phyloP scores from a whole-genome alignment of 2,329 filamentous ascomycete genomes.

The Alternaria sp. region DNA sequence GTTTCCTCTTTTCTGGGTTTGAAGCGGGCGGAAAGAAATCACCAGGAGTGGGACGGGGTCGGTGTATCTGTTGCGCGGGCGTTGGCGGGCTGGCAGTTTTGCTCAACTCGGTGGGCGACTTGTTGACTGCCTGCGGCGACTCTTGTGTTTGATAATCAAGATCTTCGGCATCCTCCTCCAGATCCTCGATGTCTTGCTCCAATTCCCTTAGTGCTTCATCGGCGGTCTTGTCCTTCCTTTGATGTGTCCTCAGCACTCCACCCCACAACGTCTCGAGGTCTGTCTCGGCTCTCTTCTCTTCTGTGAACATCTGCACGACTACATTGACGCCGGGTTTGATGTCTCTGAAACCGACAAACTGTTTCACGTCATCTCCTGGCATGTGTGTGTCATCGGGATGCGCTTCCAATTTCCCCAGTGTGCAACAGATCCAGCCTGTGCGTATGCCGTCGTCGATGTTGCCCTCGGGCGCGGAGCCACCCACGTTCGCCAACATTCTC shows the following conservation, averaged over 20 bases:
- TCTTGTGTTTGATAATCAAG: slow-evolving; percentile 7
- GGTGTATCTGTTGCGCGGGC: slow-evolving; percentile 24
- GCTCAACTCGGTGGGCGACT: not conserved
- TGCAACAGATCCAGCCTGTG: slow-evolving; percentile 96
- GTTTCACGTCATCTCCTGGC: slow-evolving; percentile 49
- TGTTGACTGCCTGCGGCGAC: not conserved
- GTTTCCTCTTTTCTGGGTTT: slow-evolving; percentile 11
- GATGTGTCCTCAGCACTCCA: slow-evolving; percentile 52
- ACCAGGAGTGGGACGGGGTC: slow-evolving; percentile 26
- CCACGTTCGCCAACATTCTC: slow-evolving; percentile 76
- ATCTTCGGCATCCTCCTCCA: slow-evolving; percentile 23
- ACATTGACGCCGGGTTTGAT: slow-evolving; percentile 63
- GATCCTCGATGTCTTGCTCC: slow-evolving; percentile 28
- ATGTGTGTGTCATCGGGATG: slow-evolving; percentile 48
- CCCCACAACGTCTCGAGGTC: slow-evolving; percentile 71
- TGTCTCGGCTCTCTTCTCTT: slow-evolving; percentile 71
- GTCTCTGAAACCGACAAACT: slow-evolving; percentile 79
- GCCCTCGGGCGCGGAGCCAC: slow-evolving; percentile 59
- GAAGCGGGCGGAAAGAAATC: slow-evolving; percentile 37
- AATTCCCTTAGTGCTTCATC: slow-evolving; percentile 35
- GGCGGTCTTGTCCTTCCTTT: slow-evolving; percentile 45
- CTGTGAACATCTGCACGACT: slow-evolving; percentile 75
- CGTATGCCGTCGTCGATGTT: slow-evolving; percentile 82
- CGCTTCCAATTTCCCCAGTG: slow-evolving; percentile 74
- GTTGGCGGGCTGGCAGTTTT: not conserved